Conservation (phyloP, 2,329 filamentous ascomycete genomes). For the Calonectria crousiana region DNA sequence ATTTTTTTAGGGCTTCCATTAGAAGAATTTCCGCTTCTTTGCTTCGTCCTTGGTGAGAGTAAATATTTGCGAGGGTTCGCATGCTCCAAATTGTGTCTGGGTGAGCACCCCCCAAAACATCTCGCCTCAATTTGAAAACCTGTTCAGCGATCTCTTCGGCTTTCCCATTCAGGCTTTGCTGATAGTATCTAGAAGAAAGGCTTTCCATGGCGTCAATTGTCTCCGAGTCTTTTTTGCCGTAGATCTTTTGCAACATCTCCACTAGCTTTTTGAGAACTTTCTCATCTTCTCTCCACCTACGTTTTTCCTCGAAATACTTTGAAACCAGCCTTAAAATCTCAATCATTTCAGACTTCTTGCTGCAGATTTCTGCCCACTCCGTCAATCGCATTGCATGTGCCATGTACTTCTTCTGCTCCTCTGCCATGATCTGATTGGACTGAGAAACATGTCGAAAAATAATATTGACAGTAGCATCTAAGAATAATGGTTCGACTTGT, state of each 20-base stretch:
- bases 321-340: constrained; percentile 32
- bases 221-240: constrained; percentile 19
- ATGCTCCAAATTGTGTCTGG: constrained; percentile 2
- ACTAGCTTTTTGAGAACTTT: background rate
- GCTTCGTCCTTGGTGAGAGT: background rate
- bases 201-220: background rate
- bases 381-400: constrained; percentile 43
- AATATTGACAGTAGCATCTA: constrained; percentile 36
- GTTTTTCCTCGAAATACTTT: constrained; percentile 37
- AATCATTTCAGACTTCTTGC: constrained; percentile 23
- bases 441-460: constrained; percentile 39
- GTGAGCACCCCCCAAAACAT: constrained; percentile 16
- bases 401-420: constrained; percentile 43
- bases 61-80: background rate
- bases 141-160: background rate
- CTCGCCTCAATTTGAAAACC: background rate
- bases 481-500: constrained; percentile 35
- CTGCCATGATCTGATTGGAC: constrained; percentile 31
- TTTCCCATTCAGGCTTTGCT: background rate
- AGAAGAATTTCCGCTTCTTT: background rate
- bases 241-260: background rate
- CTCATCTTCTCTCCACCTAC: constrained; percentile 27
- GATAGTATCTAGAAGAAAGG: background rate
- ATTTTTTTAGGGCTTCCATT: background rate
- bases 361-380: constrained; percentile 40